Evolutionary conservation across 345 rosid genomes (phyloP).

Genomic region (Jatropha curcas): DNA sequence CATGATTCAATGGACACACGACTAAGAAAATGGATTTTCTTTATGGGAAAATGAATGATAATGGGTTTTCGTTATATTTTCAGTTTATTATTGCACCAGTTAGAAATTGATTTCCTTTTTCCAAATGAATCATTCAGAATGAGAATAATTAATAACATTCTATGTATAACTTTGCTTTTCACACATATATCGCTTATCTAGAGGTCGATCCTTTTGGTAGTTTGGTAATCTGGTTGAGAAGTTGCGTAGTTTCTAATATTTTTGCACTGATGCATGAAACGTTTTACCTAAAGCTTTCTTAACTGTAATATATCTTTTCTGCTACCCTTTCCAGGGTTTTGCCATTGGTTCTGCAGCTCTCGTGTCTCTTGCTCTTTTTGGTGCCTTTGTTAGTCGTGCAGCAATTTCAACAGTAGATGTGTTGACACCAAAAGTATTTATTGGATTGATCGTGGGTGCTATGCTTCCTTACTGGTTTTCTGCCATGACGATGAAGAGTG

Average conservation of each 20-base stretch:
- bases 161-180: not conserved
- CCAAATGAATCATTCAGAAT: not conserved
- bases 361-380: conserved; percentile 52
- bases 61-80: not conserved
- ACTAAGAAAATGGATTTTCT: not conserved
- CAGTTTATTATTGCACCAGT: not conserved
- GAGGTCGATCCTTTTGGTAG: not conserved
- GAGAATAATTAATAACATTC: not conserved
- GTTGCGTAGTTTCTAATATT: not conserved
- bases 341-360: conserved; percentile 83
- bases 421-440: conserved; percentile 33
- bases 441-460: conserved; percentile 32
- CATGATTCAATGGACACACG: not conserved
- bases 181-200: not conserved
- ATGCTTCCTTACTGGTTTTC: conserved; percentile 98
- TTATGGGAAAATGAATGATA: not conserved
- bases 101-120: not conserved
- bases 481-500: conserved; percentile 99
- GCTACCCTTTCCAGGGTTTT: conserved; percentile 48
- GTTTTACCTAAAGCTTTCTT: not conserved
- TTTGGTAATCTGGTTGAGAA: not conserved
- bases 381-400: conserved; percentile 35
- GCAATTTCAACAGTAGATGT: conserved; percentile 30
- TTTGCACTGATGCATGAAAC: not conserved
- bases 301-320: conserved; percentile 8